Evolutionary conservation across 768 basidiomycete genomes (phyloP), one percentile per base, ranked within the genome.

Genomic region (Fistulinella prunicolor): DNA sequence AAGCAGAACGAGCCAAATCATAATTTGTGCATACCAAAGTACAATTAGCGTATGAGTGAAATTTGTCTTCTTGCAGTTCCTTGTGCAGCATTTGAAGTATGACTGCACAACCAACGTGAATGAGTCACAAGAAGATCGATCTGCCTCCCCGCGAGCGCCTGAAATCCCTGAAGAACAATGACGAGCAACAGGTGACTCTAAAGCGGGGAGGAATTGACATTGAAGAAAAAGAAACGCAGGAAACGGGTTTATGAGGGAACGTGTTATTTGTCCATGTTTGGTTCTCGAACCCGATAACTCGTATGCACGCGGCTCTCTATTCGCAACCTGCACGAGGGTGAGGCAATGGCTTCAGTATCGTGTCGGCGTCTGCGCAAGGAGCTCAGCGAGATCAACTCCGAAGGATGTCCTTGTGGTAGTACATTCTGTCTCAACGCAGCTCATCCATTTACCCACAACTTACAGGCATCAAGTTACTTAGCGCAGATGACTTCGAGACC

Each of bases 61-160:
- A n/a, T n/a, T 1, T 66, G 48, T 66, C 49, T 59, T 58, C 64
- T 48, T 46, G 60, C 51, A 23, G 46, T 64, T 62, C 53, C 44
- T 51, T 38, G 64, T 50, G 54, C 54, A 38, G 24, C 42, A 54
- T 32, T 38, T 30, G 26, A 38, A 19, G 13, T 19, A 40, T 32
- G 46, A 41, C 20, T 54, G 56, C 59, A 57, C 57, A 49, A 53
- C 17, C 37, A 13, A 52, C 35, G 36, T 34, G 6, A 14, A 42
- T 47, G 64, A 66, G 63, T 14, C 30, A 62, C 67, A 53, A 59
- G 60, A 63, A 57, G 47, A 32, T 63, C 26, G 30, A 55, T 85
- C 81, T 85, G 64, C 72, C 73, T 85, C 79, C 69, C 78, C 79
- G 67, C 82, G 82, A 85, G 82, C 82, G 81, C 82, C 78, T 83